Conservation (phyloP, 208 protist species). For the Trypanosomatidae sp. region DNA sequence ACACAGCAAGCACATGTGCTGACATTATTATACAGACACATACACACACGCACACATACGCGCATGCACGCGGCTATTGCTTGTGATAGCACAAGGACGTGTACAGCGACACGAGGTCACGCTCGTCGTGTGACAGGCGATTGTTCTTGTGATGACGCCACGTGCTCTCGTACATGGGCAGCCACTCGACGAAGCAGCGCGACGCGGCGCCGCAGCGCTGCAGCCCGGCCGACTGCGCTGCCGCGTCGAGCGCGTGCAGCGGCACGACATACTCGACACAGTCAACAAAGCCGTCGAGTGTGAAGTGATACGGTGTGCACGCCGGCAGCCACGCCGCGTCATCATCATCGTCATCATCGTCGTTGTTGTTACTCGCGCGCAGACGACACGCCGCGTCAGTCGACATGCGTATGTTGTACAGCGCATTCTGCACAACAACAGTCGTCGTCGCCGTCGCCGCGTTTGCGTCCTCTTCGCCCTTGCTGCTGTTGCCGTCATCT, state of each 20-base stretch:
- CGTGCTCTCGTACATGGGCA: slow-evolving; percentile 20
- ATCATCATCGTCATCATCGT: not conserved
- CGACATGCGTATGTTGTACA: no score
- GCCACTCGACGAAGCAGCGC: slow-evolving; percentile 18
- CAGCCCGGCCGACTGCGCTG: slow-evolving; percentile 8
- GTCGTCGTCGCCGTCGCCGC: no score
- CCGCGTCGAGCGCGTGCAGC: slow-evolving; percentile 11
- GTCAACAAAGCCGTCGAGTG: slow-evolving; percentile 80
- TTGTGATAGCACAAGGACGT: slow-evolving; percentile 49
- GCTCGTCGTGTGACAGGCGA: slow-evolving; percentile 22
- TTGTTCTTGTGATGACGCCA: slow-evolving; percentile 41
- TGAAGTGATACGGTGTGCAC: slow-evolving; percentile 63
- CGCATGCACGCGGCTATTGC: no score
- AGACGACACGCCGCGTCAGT: no score
- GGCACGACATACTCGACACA: slow-evolving; percentile 77
- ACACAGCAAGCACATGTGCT: no score
- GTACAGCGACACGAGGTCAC: slow-evolving; percentile 59
- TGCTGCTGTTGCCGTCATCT: no score
- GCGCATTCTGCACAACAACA: no score
- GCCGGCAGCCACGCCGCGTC: slow-evolving; percentile 11
- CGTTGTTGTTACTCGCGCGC: not conserved
- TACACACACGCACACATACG: no score
- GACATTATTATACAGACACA: no score
- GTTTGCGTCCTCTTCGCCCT: no score
- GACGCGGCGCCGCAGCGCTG: slow-evolving; percentile 7